These are phyloP conservation scores for Rhizopogon vulgaris DNA, from an alignment of 768 basidiomycete genomes.

Conservation along the genomic window DNA sequence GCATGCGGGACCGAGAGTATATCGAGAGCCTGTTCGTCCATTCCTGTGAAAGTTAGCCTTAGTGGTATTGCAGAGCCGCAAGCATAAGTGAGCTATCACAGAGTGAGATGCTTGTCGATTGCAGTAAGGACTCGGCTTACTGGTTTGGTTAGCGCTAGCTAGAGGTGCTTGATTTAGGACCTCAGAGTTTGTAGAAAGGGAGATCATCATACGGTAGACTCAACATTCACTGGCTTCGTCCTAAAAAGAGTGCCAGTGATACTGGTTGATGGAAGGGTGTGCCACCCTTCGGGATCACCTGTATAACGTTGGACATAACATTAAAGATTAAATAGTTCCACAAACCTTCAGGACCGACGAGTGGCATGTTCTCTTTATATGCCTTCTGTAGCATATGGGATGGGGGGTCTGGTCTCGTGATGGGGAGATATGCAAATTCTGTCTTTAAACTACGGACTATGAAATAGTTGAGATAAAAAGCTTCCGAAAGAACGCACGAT, in stretches of 20 bases:
- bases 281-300: conserved; percentile 37
- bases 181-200: not conserved
- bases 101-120: not conserved
- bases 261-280: conserved; percentile 23
- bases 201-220: conserved; percentile 25
- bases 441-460: conserved; percentile 22
- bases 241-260: conserved; percentile 31
- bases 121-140: conserved; percentile 18
- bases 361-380: conserved; percentile 23
- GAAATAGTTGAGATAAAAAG: not conserved
- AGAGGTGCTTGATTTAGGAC: not conserved
- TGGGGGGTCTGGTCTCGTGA: conserved; percentile 27
- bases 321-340: no score
- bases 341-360: conserved; percentile 31
- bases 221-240: conserved; percentile 22
- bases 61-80: conserved; percentile 49
- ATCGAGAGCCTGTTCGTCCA: conserved; percentile 46
- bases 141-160: conserved; percentile 48
- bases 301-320: not conserved
- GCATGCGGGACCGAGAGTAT: conserved; percentile 36
- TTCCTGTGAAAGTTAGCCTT: conserved; percentile 36
- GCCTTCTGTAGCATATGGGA: conserved; percentile 31
- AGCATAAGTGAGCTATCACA: conserved; percentile 40
- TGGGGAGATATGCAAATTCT: conserved; percentile 26
- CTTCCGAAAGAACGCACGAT: conserved; percentile 11